phyloP scores from a whole-genome alignment of 2,329 filamentous ascomycete species.

The Neurospora sp. region DNA sequence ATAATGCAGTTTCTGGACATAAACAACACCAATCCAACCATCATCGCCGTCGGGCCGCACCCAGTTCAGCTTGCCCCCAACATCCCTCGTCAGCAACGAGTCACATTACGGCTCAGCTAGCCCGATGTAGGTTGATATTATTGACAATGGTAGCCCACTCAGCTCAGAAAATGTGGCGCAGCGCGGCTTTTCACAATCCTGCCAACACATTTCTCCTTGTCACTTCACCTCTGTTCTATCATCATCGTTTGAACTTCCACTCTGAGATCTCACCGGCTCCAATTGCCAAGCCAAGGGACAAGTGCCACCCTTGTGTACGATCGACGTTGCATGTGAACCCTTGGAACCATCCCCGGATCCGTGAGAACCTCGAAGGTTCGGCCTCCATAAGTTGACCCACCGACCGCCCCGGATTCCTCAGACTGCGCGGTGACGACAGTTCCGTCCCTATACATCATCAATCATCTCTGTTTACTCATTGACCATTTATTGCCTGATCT shows the following conservation, averaged over 20 bases:
- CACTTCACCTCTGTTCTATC: too few species aligned
- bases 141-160: not conserved
- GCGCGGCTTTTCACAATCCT: not conserved
- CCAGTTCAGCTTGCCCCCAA: not conserved
- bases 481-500: not conserved
- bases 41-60: not conserved
- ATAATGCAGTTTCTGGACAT: not conserved
- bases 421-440: not conserved
- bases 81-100: not conserved
- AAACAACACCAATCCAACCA: not conserved
- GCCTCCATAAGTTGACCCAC: not conserved
- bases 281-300: not conserved
- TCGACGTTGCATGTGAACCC: not conserved
- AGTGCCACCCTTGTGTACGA: not conserved
- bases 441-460: not conserved
- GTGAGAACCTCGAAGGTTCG: not conserved
- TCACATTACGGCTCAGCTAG: not conserved
- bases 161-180: not conserved
- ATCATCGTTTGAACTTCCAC: not conserved
- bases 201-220: not conserved
- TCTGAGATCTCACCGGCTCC: not conserved
- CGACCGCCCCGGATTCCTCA: not conserved
- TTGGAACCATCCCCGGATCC: not conserved
- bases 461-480: too few species aligned
- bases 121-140: not conserved